Conservation (phyloP, 805 yeast species). For the Saturnispora dispora region DNA sequence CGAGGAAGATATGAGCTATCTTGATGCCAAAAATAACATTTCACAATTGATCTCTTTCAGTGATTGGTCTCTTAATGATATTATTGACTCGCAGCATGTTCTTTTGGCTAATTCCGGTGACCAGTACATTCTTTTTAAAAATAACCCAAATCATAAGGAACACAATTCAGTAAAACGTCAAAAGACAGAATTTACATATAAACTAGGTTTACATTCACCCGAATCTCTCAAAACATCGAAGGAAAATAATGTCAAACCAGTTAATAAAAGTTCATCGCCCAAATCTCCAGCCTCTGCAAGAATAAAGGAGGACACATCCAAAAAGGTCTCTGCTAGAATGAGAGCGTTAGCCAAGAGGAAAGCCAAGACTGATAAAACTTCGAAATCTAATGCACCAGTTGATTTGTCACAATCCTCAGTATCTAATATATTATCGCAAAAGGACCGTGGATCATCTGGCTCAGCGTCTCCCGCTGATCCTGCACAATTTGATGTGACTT, state of each 20-base stretch:
- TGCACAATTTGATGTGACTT: constrained; percentile 41
- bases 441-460: constrained; percentile 62
- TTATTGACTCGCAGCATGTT: constrained; percentile 42
- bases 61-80: constrained; percentile 40
- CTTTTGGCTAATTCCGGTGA: constrained; percentile 57
- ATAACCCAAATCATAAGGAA: constrained; percentile 7
- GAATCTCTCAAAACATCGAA: not conserved
- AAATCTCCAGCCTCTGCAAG: not conserved
- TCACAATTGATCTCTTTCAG: constrained; percentile 39
- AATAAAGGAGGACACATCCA: constrained; percentile 1
- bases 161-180: constrained; percentile 15
- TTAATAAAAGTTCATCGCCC: not conserved
- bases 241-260: not conserved
- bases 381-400: constrained; percentile 39
- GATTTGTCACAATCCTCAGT: constrained; percentile 68
- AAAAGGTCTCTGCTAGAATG: constrained; percentile 59
- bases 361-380: constrained; percentile 57
- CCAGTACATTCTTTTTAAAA: constrained; percentile 22
- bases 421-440: constrained; percentile 37
- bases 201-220: constrained; percentile 20
- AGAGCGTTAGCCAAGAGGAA: constrained; percentile 91
- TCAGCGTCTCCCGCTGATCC: constrained; percentile 19
- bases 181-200: constrained; percentile 24
- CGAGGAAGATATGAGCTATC: constrained; percentile 22
- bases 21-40: constrained; percentile 32